Evolutionary conservation across 176 grass and related monocot species (phyloP), one percentile per base, ranked within the genome.

Genomic region (Thinopyrum elongatum): DNA sequence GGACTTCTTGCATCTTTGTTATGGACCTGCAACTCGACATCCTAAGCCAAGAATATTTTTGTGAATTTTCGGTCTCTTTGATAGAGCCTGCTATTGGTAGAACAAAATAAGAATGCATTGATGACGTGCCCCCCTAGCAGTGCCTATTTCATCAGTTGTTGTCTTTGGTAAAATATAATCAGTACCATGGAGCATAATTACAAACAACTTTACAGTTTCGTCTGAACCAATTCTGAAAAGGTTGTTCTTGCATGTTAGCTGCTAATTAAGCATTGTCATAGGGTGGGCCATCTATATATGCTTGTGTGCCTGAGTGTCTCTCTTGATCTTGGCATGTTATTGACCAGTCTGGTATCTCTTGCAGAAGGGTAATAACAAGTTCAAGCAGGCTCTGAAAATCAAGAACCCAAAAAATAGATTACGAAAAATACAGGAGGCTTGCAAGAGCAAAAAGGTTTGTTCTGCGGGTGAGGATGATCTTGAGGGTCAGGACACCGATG

Each of bases 391-490:
- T 85, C 75, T 94, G 15, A 98, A 91, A 91, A 89, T 98, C 34
- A 87, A 90, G 74, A 95, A 98, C 46, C 96, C 93, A 29, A 98
- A 98, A 41, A 88, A 94, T 61, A 93, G 93, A 79, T 81, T 95
- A 74, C 95, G 94, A 88, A 90, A 94, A 85, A 98, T 98, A 68
- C 92, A 98, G 76, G 96, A 98, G 77, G 93, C 96, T 41, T 98
- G 96, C 88, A 98, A 95, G 86, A 91, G 86, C 93, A 94, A 98
- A 88, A 98, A 98, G 46, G 79, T 87, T 49, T 98, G 96, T 60
- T 55, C 90, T 29, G 96, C 88, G 31, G 93, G 96, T 31, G 96
- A 58, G 53, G 53, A 95, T 82, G 96, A 95, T 80, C 88, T 95
- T 66, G 93, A 95, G 69, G 93, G 84, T 66, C 91, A 95, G 74